Evolutionary conservation across 345 rosid species (phyloP), one percentile per base, ranked within the genome.

Genomic region (Atalantia buxifolia): DNA sequence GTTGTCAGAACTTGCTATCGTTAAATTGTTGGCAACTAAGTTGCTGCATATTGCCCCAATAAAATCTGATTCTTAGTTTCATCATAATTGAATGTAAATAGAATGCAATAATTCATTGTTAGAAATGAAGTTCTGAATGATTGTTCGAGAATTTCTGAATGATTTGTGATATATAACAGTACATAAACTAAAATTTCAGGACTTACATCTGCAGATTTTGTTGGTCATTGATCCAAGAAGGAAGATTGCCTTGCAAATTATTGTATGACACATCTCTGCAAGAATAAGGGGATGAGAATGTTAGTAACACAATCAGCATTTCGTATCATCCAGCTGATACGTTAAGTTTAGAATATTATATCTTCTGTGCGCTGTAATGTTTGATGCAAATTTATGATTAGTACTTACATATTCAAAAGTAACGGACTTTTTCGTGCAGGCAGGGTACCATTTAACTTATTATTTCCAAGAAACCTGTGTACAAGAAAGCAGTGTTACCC

Each of bases 181-280:
- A 69, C 12, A n/a, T 25, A 50, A 25, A 48, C 16, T 25, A 36
- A 57, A 67, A 40, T 0, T 74, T 66, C 30, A 2, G 55, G 75
- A 77, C 93, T 72, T 82, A 92, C 97, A 94, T 69, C 71, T 83
- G 82, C 75, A 92, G 80, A 60, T 83, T 78, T 64, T 22, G 71
- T 65, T 74, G 50, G 16, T 0, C 75, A 71, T 27, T 85, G 83
- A 89, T 74, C 97, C 97, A 92, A 22, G 94, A 81, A 79, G 98
- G 97, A 79, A 91, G 76, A 80, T 60, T 87, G 38, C 96, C 96
- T 5, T 76, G 66, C 83, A 92, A 84, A 81, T 85, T 85, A 82
- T 94, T 94, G 84, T 92, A 92, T 0, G 97, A 90, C 60, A 90
- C 85, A 86, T 94, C 98, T 88, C 98, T 92, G 86, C 55, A 67